These are phyloP conservation scores for Leonotis leonurus DNA, from an alignment of 257 asterid species.

Conservation along the genomic window DNA sequence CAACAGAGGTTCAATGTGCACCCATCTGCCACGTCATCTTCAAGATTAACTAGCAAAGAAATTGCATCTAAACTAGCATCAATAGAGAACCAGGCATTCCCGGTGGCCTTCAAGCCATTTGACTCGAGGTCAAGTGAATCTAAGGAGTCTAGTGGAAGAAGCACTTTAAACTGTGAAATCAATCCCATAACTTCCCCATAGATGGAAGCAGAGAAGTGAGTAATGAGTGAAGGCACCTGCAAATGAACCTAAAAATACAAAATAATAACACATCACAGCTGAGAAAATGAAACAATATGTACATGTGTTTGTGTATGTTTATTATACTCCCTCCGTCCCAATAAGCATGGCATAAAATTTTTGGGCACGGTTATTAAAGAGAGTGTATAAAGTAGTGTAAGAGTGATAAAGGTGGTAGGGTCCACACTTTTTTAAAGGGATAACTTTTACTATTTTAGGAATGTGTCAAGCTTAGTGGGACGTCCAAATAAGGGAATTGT, in stretches of 20 bases:
- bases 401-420: too few species aligned
- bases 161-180: slow-evolving; percentile 29
- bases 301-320: too few species aligned
- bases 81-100: slow-evolving; percentile 48
- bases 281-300: not conserved
- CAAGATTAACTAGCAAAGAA: slow-evolving; percentile 56
- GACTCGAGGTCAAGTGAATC: slow-evolving; percentile 27
- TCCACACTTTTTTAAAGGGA: too few species aligned
- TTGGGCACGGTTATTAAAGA: too few species aligned
- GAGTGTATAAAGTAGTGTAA: too few species aligned
- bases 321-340: too few species aligned
- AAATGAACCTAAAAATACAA: slow-evolving; percentile 49
- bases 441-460: too few species aligned
- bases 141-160: slow-evolving; percentile 37
- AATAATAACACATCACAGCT: slow-evolving; percentile 18
- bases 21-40: slow-evolving; percentile 45
- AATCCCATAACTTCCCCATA: slow-evolving; percentile 47
- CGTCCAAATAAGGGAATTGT: too few species aligned
- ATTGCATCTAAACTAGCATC: slow-evolving; percentile 41
- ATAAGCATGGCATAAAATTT: too few species aligned
- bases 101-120: slow-evolving; percentile 25
- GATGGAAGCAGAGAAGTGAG: slow-evolving; percentile 59
- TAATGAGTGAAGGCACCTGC: slow-evolving; percentile 51
- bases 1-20: slow-evolving; percentile 41
- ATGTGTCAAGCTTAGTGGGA: too few species aligned